phyloP scores from a whole-genome alignment of 352 stramenopile species.

The Phytophthora tubulina region DNA sequence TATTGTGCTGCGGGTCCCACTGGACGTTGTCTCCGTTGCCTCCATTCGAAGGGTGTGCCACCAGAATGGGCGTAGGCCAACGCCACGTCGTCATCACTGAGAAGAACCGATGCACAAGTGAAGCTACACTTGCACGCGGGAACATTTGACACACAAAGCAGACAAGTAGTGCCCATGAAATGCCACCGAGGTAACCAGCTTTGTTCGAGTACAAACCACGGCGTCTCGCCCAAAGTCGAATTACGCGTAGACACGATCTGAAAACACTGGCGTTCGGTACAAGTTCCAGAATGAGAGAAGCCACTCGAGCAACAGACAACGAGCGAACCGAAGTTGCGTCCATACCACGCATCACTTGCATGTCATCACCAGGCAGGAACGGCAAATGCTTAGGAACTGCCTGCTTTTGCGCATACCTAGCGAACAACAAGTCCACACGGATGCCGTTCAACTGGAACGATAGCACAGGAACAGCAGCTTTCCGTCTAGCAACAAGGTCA shows the following conservation, averaged over 20 bases:
- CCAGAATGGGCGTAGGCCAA: slow-evolving; percentile 84
- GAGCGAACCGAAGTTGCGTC: slow-evolving; percentile 79
- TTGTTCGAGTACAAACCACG: slow-evolving; percentile 90
- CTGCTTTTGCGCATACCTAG: slow-evolving; percentile 64
- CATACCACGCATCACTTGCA: slow-evolving; percentile 81
- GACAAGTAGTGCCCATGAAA: slow-evolving; percentile 89
- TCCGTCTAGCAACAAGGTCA: slow-evolving; percentile 78
- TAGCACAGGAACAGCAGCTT: slow-evolving; percentile 77
- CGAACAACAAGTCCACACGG: slow-evolving; percentile 82
- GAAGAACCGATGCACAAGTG: slow-evolving; percentile 86
- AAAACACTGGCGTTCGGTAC: slow-evolving; percentile 82
- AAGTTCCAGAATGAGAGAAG: slow-evolving; percentile 83
- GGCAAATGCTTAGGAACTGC: slow-evolving; percentile 79
- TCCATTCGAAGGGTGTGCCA: slow-evolving; percentile 66
- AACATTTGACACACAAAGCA: slow-evolving; percentile 91
- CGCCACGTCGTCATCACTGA: slow-evolving; percentile 78
- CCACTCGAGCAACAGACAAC: slow-evolving; percentile 79
- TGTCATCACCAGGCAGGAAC: slow-evolving; percentile 64
- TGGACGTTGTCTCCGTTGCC: slow-evolving; percentile 54
- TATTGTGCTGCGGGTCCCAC: slow-evolving; percentile 80
- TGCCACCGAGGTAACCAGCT: slow-evolving; percentile 79
- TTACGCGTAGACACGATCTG: slow-evolving; percentile 72
- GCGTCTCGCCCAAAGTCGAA: slow-evolving; percentile 79
- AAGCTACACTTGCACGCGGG: slow-evolving; percentile 75
- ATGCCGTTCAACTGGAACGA: slow-evolving; percentile 78